Conservation (phyloP, 2,329 filamentous ascomycete species). For the Alternaria alternata region DNA sequence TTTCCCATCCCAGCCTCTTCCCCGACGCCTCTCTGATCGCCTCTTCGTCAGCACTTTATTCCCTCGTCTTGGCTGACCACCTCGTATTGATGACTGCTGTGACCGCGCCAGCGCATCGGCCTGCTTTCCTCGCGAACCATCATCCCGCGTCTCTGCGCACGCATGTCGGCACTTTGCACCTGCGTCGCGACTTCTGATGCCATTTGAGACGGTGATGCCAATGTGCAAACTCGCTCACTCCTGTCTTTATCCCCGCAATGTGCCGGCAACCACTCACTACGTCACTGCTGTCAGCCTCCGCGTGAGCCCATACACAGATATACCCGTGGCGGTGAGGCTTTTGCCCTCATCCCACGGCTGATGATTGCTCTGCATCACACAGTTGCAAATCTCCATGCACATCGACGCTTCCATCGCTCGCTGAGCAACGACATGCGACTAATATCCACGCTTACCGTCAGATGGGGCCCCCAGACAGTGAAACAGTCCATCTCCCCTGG, state of each 20-base stretch:
- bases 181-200: slow-evolving; percentile 1
- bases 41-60: background rate
- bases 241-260: background rate
- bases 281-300: slow-evolving; percentile 10
- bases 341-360: background rate
- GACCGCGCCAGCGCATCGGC: background rate
- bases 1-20: no score
- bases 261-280: background rate
- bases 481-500: background rate
- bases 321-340: background rate
- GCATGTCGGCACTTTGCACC: slow-evolving; percentile 12
- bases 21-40: background rate
- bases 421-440: background rate
- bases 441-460: slow-evolving; percentile 4
- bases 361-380: background rate
- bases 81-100: slow-evolving; percentile 7
- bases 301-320: background rate
- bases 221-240: background rate
- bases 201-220: background rate
- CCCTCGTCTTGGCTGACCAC: background rate
- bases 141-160: background rate
- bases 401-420: background rate
- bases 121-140: background rate
- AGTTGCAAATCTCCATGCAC: slow-evolving; percentile 2
- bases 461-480: background rate